Percentiles rank a stretch among this genome's conserved stretches.
Evolutionary conservation across 345 rosid species (phyloP).

Genomic region (Geranium rotundifolium): DNA sequence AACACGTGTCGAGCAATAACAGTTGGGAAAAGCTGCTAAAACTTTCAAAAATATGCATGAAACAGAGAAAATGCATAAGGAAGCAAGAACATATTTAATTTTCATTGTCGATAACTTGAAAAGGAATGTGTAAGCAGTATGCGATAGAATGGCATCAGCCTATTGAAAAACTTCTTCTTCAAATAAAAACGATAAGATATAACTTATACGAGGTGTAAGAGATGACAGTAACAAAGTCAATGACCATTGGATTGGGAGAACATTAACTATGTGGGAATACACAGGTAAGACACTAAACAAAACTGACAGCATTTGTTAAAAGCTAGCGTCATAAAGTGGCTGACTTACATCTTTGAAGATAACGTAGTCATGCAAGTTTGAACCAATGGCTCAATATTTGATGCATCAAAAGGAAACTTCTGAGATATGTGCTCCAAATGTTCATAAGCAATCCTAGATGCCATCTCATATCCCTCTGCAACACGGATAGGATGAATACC

Average conservation of each 20-base stretch:
- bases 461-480: constrained; percentile 93
- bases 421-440: constrained; percentile 71
- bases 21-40: neutral
- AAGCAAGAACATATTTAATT: neutral
- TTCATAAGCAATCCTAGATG: constrained; percentile 76
- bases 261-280: neutral
- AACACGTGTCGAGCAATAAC: neutral
- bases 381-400: constrained; percentile 64
- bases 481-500: constrained; percentile 92
- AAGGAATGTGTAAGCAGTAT: neutral
- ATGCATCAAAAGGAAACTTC: constrained; percentile 53
- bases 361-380: constrained; percentile 94
- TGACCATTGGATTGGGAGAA: neutral
- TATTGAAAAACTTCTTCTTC: too few relatives aligned
- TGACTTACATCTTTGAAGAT: constrained; percentile 71
- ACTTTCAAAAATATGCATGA: neutral
- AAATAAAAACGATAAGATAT: too few relatives aligned
- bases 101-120: too few relatives aligned
- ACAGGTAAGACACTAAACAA: neutral
- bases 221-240: neutral
- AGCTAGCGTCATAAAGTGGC: neutral
- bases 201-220: neutral
- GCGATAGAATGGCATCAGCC: too few relatives aligned
- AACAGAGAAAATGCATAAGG: neutral
- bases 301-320: neutral